Evolutionary conservation across 1,139 yeast genomes (phyloP).

Genomic region (Candida buenavistaensis): DNA sequence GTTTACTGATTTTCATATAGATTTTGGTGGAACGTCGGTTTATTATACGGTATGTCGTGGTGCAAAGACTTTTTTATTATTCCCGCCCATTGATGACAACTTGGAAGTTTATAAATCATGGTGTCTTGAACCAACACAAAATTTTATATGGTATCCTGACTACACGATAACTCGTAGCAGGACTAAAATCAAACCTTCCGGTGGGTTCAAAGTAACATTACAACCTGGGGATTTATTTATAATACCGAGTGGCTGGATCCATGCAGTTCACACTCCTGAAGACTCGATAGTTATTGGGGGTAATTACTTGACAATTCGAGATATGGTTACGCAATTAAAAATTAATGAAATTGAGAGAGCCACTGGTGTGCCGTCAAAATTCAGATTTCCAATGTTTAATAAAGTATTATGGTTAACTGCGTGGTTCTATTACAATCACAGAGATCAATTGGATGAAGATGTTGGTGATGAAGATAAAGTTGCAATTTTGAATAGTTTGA

Average conservation of each 20-base stretch:
- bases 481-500: slow-evolving; percentile 12
- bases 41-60: slow-evolving; percentile 82
- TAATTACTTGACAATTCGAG: slow-evolving; percentile 69
- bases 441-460: slow-evolving; percentile 23
- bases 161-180: slow-evolving; percentile 29
- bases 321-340: slow-evolving; percentile 60
- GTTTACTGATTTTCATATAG: slow-evolving; percentile 88
- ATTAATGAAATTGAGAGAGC: slow-evolving; percentile 61
- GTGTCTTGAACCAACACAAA: slow-evolving; percentile 69
- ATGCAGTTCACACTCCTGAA: slow-evolving; percentile 79
- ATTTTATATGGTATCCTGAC: slow-evolving; percentile 67
- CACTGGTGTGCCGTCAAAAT: slow-evolving; percentile 74
- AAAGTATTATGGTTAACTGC: slow-evolving; percentile 68
- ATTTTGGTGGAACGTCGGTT: slow-evolving; percentile 91
- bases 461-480: slow-evolving; percentile 12
- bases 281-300: slow-evolving; percentile 89
- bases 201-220: slow-evolving; percentile 67
- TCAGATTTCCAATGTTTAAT: slow-evolving; percentile 76
- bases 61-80: slow-evolving; percentile 68
- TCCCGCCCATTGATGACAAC: slow-evolving; percentile 71
- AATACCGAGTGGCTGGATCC: slow-evolving; percentile 94
- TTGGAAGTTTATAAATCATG: slow-evolving; percentile 64
- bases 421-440: slow-evolving; percentile 38
- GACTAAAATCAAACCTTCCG: slow-evolving; percentile 24
- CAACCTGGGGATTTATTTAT: slow-evolving; percentile 72